These are phyloP conservation scores for Termitomyces sp. DNA, from an alignment of 768 basidiomycete genomes.

Conservation along the genomic window DNA sequence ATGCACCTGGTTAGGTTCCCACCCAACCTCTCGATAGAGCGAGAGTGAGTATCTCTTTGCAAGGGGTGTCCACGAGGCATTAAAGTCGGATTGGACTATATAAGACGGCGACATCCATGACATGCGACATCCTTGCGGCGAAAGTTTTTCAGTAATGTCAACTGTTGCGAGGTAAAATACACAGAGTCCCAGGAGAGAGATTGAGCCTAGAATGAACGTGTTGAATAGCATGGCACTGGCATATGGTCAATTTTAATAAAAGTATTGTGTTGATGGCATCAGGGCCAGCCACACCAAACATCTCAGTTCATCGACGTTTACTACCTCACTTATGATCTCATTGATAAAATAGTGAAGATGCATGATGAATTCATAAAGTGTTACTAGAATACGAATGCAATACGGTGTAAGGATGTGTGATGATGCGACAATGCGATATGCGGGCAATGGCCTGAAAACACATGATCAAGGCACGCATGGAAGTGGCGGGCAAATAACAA, in stretches of 20 bases:
- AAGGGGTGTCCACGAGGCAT: constrained; percentile 67
- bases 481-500: constrained; percentile 17
- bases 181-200: constrained; percentile 30
- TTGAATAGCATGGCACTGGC: constrained; percentile 22
- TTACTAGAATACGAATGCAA: constrained; percentile 17
- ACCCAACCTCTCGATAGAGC: constrained; percentile 86
- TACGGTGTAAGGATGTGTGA: constrained; percentile 16
- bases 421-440: constrained; percentile 23
- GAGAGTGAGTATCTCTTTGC: constrained; percentile 79
- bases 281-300: not conserved
- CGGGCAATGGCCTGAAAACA: constrained; percentile 16
- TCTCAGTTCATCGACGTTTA: not conserved
- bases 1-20: constrained; percentile 66
- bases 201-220: constrained; percentile 32
- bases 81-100: constrained; percentile 64
- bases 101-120: constrained; percentile 96
- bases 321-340: not conserved
- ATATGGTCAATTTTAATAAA: not conserved
- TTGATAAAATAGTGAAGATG: not conserved
- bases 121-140: constrained; percentile 94
- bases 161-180: constrained; percentile 41
- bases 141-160: constrained; percentile 50
- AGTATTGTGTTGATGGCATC: not conserved
- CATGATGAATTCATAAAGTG: constrained; percentile 14
- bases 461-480: constrained; percentile 16